These are phyloP conservation scores for Cucumis melo DNA, from an alignment of 306 rosid genomes.

Conservation along the genomic window DNA sequence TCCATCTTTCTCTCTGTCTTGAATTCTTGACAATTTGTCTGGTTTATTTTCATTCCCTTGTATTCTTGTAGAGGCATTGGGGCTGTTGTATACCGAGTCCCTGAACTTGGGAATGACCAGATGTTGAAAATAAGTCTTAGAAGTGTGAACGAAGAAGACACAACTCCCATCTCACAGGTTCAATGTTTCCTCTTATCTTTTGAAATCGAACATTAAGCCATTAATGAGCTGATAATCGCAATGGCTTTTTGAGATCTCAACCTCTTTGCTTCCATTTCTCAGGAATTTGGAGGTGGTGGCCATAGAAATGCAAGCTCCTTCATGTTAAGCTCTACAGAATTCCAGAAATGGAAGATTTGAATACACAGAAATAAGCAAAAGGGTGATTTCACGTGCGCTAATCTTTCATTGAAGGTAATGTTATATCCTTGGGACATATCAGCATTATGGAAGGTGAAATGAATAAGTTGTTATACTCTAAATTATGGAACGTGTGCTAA, in stretches of 20 bases:
- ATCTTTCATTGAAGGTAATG: not conserved
- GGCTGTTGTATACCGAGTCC: conserved; percentile 60
- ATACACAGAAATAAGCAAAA: conserved; percentile 7
- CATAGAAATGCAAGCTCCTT: conserved; percentile 72
- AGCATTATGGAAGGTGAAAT: not conserved
- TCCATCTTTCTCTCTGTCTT: not conserved
- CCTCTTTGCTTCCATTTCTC: conserved; percentile 2
- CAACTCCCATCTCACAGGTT: conserved; percentile 64
- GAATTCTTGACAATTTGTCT: not conserved
- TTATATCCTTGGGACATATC: not conserved
- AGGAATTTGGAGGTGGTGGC: conserved; percentile 87
- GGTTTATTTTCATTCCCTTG: not conserved
- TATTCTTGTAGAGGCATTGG: conserved; percentile 54
- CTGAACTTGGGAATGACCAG: conserved; percentile 47
- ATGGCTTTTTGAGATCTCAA: not conserved
- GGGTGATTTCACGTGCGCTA: not conserved
- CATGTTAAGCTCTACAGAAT: conserved; percentile 42
- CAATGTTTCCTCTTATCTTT: not conserved
- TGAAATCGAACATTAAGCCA: not conserved
- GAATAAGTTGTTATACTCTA: not conserved
- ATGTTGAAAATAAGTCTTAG: conserved; percentile 67
- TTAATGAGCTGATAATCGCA: not conserved
- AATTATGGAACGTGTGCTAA: not conserved
- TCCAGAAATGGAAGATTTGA: conserved; percentile 55
- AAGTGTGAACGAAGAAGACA: conserved; percentile 58